Evolutionary conservation across 345 rosid species (phyloP).

Genomic region (Moricandia moricandioides): DNA sequence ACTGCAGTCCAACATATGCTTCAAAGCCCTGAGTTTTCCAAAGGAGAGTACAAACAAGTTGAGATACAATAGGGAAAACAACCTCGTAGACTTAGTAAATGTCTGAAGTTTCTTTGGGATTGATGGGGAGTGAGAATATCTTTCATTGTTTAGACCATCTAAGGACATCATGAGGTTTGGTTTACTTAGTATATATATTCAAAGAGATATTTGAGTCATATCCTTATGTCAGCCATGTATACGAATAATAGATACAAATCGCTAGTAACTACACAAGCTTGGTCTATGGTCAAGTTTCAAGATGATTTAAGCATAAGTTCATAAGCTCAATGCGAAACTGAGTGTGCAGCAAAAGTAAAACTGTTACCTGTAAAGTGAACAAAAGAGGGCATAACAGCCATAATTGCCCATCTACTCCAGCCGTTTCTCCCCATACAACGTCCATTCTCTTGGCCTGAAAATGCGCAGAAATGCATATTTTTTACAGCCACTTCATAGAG

Average conservation of each 20-base stretch:
- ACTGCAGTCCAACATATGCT: slow-evolving; percentile 84
- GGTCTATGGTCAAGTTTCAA: background rate
- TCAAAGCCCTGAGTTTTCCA: slow-evolving; percentile 68
- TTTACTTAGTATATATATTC: background rate
- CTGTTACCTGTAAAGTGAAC: slow-evolving; percentile 81
- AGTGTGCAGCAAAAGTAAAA: background rate
- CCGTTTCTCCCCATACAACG: slow-evolving; percentile 99
- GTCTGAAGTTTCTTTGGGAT: background rate
- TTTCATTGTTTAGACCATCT: slow-evolving; percentile 16
- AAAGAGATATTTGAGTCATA: background rate
- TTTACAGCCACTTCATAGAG: background rate
- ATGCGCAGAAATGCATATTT: background rate
- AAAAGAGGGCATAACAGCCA: slow-evolving; percentile 90
- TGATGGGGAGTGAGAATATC: background rate
- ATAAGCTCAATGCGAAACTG: background rate
- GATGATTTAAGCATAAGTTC: background rate
- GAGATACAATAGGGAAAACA: background rate
- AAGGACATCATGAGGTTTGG: background rate
- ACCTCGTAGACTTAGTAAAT: background rate
- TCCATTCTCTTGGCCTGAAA: slow-evolving; percentile 98
- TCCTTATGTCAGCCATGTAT: background rate
- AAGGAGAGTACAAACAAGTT: slow-evolving; percentile 10
- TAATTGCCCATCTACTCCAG: slow-evolving; percentile 94
- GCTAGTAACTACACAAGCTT: background rate
- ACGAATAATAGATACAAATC: slow-evolving; percentile 1